Evolutionary conservation across 768 basidiomycete genomes (phyloP), one percentile per base, ranked within the genome.

Genomic region (Wakefieldia striispora): DNA sequence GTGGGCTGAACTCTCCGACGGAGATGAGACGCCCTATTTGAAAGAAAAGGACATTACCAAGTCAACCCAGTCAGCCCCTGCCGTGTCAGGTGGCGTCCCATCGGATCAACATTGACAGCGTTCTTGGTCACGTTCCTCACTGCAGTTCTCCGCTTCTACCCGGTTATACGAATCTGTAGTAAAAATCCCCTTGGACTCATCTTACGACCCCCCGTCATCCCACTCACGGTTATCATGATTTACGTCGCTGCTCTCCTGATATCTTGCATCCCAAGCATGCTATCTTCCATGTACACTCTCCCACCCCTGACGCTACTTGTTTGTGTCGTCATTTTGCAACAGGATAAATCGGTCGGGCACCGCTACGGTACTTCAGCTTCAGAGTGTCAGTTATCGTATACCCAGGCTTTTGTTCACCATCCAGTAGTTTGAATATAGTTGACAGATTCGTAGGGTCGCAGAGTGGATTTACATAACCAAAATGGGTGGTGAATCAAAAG

Each of bases 1-100:
- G 72, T 93, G 89, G 89, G 88, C 86, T 4, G 91, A 93, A 63
- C 80, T 79, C 26, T 75, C 83, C 14, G 88, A 90, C 53, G 70
- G 70, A 27, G 82, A 82, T 27, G 80, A 81, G 20, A 78, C 78
- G 13, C 64, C 52, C 16, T 66, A 62, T 26, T 26, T 68, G 31
- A 35, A 71, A 47, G 70, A 74, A 50, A 60, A 64, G 21, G 45
- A 54, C 14, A 12, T 13, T 16, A 31, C 48, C 17, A 62, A 61
- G n/a, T 36, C 57, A n/a, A 31, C 53, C 35, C 58, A 52, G 47
- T 27, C 59, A 19, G 17, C 8, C 11, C 31, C 42, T 17, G 31
- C 42, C n/a, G 43, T 27, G 6, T 21, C 43, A 29, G 33, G 17
- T 53, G 13, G 56, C 33, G 38, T 8, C 8, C 45, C 9, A 41